Evolutionary conservation across 2,329 filamentous ascomycete genomes (phyloP), one percentile per base, ranked within the genome.

Genomic region (Cercospora zeae-maydis): DNA sequence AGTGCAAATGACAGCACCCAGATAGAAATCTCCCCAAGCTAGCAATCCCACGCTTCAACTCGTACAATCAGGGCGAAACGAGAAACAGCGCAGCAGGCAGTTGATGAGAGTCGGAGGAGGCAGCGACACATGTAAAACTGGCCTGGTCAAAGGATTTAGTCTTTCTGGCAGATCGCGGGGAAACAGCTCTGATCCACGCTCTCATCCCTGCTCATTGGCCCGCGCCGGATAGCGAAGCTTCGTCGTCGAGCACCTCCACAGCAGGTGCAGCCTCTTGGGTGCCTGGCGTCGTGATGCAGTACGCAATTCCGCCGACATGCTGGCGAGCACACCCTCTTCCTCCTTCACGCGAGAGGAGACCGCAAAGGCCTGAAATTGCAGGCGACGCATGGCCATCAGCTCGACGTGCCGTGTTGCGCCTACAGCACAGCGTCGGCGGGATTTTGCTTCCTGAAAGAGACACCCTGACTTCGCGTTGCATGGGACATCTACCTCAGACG

Each of bases 271-370:
- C 27, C 19, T 24, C 52, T 57, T 45, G 14, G 34, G n/a, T n/a
- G n/a, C n/a, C n/a, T n/a, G 24, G 39, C 30, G 30, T 42, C 7
- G 52, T 51, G 59, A 62, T 58, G 57, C n/a, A n/a, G n/a, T n/a
- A n/a, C 59, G 59, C 59, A 21, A 58, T 58, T 58, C n/a, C 60
- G 42, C 60, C 60, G 60, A 62, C 60, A 62, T 58, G 60, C 60
- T 58, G 24, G 60, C 60, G 53, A 36, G 51, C 31, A 37, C 30
- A 21, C 59, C 30, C 13, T 31, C 31, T 16, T 19, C 19, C n/a
- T 57, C 30, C 36, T 34, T 21, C 45, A 51, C 52, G 24, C 11
- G 8, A 60, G 42, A 45, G 19, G 42, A 16, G 19, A 4, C 4
- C 42, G 19, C 49, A 31, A 62, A 62, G 53, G 53, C 49, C 53